phyloP scores from a whole-genome alignment of 192 early-diverging fungal genomes.

The Entomortierella lignicola region DNA sequence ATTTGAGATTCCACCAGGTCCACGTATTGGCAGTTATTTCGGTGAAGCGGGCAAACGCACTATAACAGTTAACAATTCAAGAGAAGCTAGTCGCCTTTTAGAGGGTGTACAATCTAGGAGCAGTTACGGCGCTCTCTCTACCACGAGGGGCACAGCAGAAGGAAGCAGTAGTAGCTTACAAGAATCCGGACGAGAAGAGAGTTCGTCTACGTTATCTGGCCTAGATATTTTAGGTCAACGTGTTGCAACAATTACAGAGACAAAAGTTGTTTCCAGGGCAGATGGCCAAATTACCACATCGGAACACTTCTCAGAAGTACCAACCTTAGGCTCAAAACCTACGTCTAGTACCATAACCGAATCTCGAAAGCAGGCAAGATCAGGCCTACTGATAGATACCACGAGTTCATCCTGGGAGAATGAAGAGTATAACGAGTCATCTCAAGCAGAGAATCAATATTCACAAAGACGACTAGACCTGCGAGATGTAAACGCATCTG shows the following conservation, averaged over 20 bases:
- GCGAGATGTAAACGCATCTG: conserved; percentile 27
- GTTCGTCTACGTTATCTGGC: not conserved
- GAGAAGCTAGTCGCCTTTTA: conserved; percentile 22
- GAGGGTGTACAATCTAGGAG: not conserved
- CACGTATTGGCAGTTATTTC: conserved; percentile 35
- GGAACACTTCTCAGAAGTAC: not conserved
- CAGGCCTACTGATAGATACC: conserved; percentile 32
- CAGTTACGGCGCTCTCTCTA: not conserved
- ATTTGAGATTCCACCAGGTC: conserved; percentile 47
- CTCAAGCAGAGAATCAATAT: conserved; percentile 5
- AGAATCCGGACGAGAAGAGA: not conserved
- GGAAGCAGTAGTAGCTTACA: not conserved
- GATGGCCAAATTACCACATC: not conserved
- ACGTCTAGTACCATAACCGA: not conserved
- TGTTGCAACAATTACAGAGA: conserved; percentile 7
- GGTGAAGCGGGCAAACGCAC: conserved; percentile 12
- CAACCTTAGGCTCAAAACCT: not conserved
- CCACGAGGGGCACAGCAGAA: not conserved
- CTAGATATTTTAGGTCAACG: not conserved
- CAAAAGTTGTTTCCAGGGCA: not conserved
- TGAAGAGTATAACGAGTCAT: conserved; percentile 1
- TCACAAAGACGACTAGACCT: conserved; percentile 17
- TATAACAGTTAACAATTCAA: conserved; percentile 11
- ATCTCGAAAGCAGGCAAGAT: not conserved
- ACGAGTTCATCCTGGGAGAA: conserved; percentile 1